Evolutionary conservation across 2,329 filamentous ascomycete species (phyloP).

Genomic region (Rhinocladiella mackenziei): DNA sequence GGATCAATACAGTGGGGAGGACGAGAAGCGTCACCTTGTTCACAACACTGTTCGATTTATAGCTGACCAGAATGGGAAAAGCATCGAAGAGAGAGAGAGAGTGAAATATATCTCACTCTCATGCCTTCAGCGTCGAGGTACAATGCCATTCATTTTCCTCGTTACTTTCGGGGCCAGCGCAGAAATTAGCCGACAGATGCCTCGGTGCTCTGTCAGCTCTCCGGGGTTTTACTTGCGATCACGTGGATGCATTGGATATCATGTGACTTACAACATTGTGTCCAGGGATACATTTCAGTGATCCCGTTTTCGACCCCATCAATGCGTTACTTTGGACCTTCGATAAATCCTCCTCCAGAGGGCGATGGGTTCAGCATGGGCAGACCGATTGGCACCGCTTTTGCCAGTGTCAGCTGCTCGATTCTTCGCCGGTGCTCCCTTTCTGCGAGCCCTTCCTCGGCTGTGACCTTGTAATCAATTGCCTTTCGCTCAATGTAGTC

Average conservation of each 20-base stretch:
- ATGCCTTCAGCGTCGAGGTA: too few species aligned
- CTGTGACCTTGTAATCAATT: background rate
- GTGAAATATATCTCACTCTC: too few species aligned
- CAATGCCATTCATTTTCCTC: too few species aligned
- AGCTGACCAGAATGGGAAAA: too few species aligned
- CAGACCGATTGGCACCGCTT: background rate
- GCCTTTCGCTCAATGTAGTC: background rate
- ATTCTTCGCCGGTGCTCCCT: background rate
- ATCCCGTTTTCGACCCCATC: too few species aligned
- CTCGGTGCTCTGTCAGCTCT: slow-evolving; percentile 45
- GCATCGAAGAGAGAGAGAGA: too few species aligned
- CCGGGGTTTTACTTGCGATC: too few species aligned
- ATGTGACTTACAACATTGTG: background rate
- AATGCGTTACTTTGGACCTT: background rate
- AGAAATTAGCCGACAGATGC: slow-evolving; percentile 14
- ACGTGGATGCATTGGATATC: background rate
- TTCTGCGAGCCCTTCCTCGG: background rate
- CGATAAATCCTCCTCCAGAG: background rate
- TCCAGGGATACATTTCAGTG: background rate
- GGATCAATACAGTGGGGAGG: too few species aligned
- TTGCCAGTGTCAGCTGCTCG: background rate
- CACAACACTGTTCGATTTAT: too few species aligned
- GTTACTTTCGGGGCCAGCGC: too few species aligned
- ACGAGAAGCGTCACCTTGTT: too few species aligned
- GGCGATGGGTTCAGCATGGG: background rate